Evolutionary conservation across 768 basidiomycete genomes (phyloP).

Genomic region (Xanthoconium stramineum): DNA sequence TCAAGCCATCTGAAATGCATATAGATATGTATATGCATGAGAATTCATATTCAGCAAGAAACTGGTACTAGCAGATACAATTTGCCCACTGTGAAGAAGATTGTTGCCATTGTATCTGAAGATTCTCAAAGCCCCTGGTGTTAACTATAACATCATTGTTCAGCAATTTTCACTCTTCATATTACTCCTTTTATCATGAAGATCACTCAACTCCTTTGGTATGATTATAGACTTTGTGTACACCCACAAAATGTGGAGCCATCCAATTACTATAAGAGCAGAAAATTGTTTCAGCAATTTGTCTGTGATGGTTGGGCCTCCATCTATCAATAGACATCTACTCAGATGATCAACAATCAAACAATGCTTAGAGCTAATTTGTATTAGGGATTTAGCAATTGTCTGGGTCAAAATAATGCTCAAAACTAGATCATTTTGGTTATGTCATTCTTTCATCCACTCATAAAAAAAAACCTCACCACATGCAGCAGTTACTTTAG

Average conservation of each 20-base stretch:
- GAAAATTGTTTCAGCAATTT: constrained; percentile 43
- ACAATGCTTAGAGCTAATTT: constrained; percentile 31
- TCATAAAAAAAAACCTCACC: constrained; percentile 37
- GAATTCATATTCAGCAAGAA: constrained; percentile 2
- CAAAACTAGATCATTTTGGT: too few relatives aligned
- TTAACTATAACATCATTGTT: constrained; percentile 36
- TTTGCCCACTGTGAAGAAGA: constrained; percentile 40
- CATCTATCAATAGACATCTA: constrained; percentile 39
- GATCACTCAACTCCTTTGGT: constrained; percentile 29
- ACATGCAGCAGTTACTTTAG: constrained; percentile 45
- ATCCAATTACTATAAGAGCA: constrained; percentile 32
- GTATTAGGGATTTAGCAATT: constrained; percentile 36
- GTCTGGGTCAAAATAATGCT: constrained; percentile 24
- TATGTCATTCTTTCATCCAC: constrained; percentile 38
- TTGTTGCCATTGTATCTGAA: constrained; percentile 42
- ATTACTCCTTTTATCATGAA: constrained; percentile 40
- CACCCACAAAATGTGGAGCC: constrained; percentile 6
- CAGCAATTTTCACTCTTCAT: constrained; percentile 34
- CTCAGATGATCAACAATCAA: constrained; percentile 36
- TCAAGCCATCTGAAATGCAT: constrained; percentile 16
- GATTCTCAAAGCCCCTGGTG: background rate
- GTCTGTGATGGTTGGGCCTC: constrained; percentile 45
- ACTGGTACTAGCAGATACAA: constrained; percentile 41
- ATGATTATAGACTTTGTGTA: constrained; percentile 34
- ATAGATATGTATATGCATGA: constrained; percentile 13